Base-by-base conservation (phyloP, 2,329 filamentous ascomycete genomes). In the Cercospora zeina region DNA sequence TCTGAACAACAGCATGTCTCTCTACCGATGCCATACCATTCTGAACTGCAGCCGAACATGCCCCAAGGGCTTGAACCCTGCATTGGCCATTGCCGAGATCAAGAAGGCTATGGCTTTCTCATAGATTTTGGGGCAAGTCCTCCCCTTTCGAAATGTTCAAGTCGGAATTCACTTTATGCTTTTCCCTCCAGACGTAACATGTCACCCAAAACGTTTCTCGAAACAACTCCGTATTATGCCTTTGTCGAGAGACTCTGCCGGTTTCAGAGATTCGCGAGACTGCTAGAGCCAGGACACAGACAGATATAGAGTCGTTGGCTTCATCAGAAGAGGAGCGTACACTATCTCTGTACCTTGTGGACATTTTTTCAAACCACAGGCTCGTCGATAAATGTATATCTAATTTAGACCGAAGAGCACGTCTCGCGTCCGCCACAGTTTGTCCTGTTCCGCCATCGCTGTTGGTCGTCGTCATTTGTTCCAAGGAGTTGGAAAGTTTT, bases 21-120 rank as follows among this genome's bases (percentile, higher is more conserved):
- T 99, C 78, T 99, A 99, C 85, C 87, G 95, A 75, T 99, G 95
- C 85, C 95, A 99, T 84, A 99, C 95, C 67, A 99, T 99, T 76
- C 87, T 99, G 72, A 99, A 99, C 86, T 99, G 93, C 87, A 93
- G 93, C 70, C 85, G 91, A 78, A 96, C 93, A 60, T 99, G 95
- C 80, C 95, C 95, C 76, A 99, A 99, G 90, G 95, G 95, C 50
- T 80, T 99, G 72, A 99, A 99, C 83, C 95, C 95, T 19, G 95
- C 91, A 68, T 84, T 91, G 76, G 95, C 95, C 16, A 96, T 99
- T 81, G 93, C 93, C 58, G 90, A 97, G 84, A 96, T 97, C 79
- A 97, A 97, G 90, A 97, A 97, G 89, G 86, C 88, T 81, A 89
- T 97, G 90, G 87, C 93, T 61, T 80, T 83, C 62, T 62, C 72